phyloP scores from a whole-genome alignment of 164 flowering plant species.

The Amborella trichopoda region DNA sequence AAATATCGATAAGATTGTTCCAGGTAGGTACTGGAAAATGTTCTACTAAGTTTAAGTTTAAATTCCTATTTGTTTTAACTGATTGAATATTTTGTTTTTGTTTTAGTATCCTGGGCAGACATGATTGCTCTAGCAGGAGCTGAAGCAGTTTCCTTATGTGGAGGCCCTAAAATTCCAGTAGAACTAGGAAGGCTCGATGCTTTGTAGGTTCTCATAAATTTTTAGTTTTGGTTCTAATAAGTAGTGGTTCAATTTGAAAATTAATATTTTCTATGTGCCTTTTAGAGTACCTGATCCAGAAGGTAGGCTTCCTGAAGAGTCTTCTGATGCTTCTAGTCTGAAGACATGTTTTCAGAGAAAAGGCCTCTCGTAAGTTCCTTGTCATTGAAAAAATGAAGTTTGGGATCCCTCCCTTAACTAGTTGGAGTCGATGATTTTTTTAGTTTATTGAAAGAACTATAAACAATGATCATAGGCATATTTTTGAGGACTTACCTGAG shows the following conservation, averaged over 20 bases:
- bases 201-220: constrained; percentile 23
- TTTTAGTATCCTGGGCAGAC: constrained; percentile 83
- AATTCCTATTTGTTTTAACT: not conserved
- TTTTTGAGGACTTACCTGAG: too few species aligned
- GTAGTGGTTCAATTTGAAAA: too few species aligned
- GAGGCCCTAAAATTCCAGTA: constrained; percentile 75
- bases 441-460: too few species aligned
- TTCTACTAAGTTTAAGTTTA: not conserved
- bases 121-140: constrained; percentile 87
- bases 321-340: constrained; percentile 61
- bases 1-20: constrained; percentile 35
- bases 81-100: not conserved
- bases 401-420: too few species aligned
- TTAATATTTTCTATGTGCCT: constrained; percentile 3
- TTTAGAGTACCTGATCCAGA: constrained; percentile 75
- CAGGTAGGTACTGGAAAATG: constrained; percentile 28
- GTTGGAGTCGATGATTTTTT: too few species aligned
- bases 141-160: constrained; percentile 80
- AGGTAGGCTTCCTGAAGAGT: constrained; percentile 77
- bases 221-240: not conserved
- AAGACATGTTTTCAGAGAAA: constrained; percentile 63
- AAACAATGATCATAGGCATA: too few species aligned
- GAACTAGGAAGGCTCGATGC: constrained; percentile 72
- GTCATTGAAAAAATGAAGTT: too few species aligned
- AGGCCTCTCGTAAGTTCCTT: constrained; percentile 79